Evolutionary conservation across 2,329 filamentous ascomycete species (phyloP).

Genomic region (Juglanconis sp.): DNA sequence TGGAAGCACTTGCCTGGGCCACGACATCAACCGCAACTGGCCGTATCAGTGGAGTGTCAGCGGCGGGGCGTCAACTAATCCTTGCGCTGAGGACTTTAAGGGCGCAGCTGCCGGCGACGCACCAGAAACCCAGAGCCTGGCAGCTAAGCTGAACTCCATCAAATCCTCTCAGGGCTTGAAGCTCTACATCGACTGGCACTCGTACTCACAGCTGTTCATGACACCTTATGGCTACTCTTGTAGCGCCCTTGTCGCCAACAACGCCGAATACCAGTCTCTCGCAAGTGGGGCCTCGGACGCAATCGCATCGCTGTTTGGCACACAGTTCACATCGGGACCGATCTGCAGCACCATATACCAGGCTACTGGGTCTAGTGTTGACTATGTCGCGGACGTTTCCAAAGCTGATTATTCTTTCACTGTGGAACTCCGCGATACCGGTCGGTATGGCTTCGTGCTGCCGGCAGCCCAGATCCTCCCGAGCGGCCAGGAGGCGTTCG

Average conservation of each 20-base stretch:
- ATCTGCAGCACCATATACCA: conserved; percentile 57
- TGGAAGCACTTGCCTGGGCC: conserved; percentile 37
- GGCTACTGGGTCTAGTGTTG: conserved; percentile 44
- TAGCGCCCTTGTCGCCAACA: conserved; percentile 42
- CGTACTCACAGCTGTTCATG: conserved; percentile 47
- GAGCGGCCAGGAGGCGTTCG: conserved; percentile 41
- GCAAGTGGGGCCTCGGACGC: conserved; percentile 48
- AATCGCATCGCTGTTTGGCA: conserved; percentile 42
- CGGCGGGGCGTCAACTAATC: conserved; percentile 49
- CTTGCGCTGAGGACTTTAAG: conserved; percentile 49
- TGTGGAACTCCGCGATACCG: conserved; percentile 37
- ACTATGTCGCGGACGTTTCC: conserved; percentile 42
- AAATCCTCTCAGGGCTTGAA: conserved; percentile 28
- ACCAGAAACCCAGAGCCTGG: conserved; percentile 45
- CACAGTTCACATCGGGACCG: conserved; percentile 42
- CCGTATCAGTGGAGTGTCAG: conserved; percentile 48
- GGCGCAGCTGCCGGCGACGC: conserved; percentile 42
- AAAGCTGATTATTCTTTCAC: conserved; percentile 40
- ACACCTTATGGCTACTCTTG: conserved; percentile 60
- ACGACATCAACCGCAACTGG: conserved; percentile 57
- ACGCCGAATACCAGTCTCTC: conserved; percentile 46
- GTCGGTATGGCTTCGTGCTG: conserved; percentile 35
- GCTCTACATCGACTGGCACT: conserved; percentile 42
- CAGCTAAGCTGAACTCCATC: conserved; percentile 33
- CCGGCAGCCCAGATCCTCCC: conserved; percentile 41